Percentiles rank a stretch among this genome's conserved stretches.
phyloP scores from a whole-genome alignment of 2,329 filamentous ascomycete species.

The Tricladium varicosporioides region DNA sequence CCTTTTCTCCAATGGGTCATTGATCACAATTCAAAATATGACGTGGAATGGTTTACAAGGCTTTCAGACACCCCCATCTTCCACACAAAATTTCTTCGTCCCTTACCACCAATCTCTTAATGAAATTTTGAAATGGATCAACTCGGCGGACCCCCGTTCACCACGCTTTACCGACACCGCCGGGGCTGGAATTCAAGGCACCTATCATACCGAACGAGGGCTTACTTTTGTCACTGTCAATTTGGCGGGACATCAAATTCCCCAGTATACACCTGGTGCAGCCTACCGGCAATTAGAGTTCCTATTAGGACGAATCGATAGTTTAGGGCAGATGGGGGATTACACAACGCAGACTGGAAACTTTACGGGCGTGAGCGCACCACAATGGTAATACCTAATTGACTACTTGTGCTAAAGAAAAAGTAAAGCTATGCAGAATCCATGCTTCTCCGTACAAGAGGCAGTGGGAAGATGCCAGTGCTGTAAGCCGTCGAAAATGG shows the following conservation, averaged over 20 bases:
- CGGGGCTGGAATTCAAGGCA: constrained; percentile 40
- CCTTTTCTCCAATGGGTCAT: constrained; percentile 60
- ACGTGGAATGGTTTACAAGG: constrained; percentile 66
- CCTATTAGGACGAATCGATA: constrained; percentile 55
- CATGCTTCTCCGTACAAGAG: too few relatives aligned
- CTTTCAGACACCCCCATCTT: constrained; percentile 44
- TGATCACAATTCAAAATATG: constrained; percentile 69
- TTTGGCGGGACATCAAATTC: constrained; percentile 52
- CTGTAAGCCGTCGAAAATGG: too few relatives aligned
- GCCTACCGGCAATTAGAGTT: constrained; percentile 61
- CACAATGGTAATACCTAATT: neutral
- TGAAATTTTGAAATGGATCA: constrained; percentile 38
- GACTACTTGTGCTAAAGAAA: too few relatives aligned
- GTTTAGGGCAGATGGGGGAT: constrained; percentile 36
- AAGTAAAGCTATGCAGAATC: too few relatives aligned
- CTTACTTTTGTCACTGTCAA: constrained; percentile 58
- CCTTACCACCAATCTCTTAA: constrained; percentile 49
- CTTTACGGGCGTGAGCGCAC: constrained; percentile 21
- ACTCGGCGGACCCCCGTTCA: constrained; percentile 13
- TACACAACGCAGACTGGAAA: constrained; percentile 30
- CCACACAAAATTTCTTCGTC: constrained; percentile 26
- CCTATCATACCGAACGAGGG: constrained; percentile 58
- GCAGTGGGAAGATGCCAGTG: too few relatives aligned
- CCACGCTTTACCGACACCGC: constrained; percentile 27
- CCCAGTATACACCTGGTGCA: constrained; percentile 55